Conservation (phyloP, 2,329 filamentous ascomycete species). For the Pezicula neosporulosa region DNA sequence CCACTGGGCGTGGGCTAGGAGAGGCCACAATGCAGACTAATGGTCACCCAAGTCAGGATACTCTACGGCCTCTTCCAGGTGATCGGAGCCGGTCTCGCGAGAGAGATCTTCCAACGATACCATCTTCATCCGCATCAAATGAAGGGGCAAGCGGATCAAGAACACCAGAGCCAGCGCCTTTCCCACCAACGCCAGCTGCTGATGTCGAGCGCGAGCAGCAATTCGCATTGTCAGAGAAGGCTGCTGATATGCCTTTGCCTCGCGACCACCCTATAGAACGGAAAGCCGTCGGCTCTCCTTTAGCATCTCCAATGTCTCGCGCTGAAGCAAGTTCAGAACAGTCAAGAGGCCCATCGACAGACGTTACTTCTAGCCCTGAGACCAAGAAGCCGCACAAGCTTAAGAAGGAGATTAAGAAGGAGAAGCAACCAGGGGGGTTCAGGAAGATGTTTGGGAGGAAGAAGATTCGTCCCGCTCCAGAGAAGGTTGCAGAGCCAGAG, state of each 20-base stretch:
- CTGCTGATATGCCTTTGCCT: constrained; percentile 19
- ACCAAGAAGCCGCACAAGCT: constrained; percentile 49
- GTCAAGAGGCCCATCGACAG: constrained; percentile 17
- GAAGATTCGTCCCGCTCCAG: constrained; percentile 55
- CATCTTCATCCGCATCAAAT: background rate
- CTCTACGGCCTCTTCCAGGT: constrained; percentile 13
- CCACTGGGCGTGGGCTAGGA: constrained; percentile 64
- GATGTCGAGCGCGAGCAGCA: constrained; percentile 15
- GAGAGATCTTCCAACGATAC: constrained; percentile 22
- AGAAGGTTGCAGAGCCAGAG: constrained; percentile 51
- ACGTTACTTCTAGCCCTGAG: constrained; percentile 36
- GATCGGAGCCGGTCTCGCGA: constrained; percentile 13
- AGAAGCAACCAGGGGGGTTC: constrained; percentile 39
- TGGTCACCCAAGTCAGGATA: constrained; percentile 24
- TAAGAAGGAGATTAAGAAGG: constrained; percentile 40
- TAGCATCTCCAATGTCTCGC: constrained; percentile 5
- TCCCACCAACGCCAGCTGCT: constrained; percentile 19
- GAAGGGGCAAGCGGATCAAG: constrained; percentile 28
- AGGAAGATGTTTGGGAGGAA: constrained; percentile 63
- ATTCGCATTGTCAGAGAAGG: constrained; percentile 32
- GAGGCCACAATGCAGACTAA: constrained; percentile 43
- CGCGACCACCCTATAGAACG: constrained; percentile 15
- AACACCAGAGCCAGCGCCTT: constrained; percentile 11
- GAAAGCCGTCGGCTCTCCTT: constrained; percentile 7
- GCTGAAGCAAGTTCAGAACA: constrained; percentile 16